Evolutionary conservation across 306 rosid genomes (phyloP).

Genomic region (Cyamopsis tetragonoloba): DNA sequence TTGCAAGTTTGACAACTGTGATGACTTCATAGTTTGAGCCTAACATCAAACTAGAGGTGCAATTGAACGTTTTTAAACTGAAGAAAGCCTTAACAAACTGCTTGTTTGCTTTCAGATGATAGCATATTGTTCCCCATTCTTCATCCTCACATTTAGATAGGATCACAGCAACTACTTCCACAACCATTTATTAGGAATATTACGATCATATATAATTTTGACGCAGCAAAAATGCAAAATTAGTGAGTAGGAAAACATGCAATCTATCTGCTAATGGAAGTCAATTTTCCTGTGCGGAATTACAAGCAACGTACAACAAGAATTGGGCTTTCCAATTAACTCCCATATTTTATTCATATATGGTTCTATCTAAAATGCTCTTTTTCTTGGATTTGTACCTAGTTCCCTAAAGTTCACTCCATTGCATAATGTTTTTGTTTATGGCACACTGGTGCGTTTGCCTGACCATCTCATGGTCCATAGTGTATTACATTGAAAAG

Average conservation of each 20-base stretch:
- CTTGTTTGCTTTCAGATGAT: slow-evolving; percentile 5
- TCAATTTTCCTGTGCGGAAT: neutral
- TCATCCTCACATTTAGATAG: neutral
- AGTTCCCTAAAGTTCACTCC: neutral
- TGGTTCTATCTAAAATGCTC: neutral
- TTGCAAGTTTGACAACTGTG: neutral
- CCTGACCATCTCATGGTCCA: neutral
- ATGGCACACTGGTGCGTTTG: neutral
- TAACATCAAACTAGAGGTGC: neutral
- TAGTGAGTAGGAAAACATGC: neutral
- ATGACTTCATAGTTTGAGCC: neutral
- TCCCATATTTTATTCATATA: neutral
- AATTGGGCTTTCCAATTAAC: neutral
- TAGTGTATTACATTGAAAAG: neutral
- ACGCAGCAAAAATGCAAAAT: neutral
- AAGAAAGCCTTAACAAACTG: neutral
- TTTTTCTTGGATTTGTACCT: neutral
- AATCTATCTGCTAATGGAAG: slow-evolving; percentile 4
- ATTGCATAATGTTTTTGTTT: neutral
- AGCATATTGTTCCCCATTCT: neutral
- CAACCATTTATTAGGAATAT: neutral
- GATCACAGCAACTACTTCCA: neutral
- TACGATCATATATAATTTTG: neutral
- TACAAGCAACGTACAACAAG: neutral
- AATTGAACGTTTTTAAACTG: slow-evolving; percentile 2